Base-by-base conservation (phyloP, 108 stramenopile genomes). In the Skeletonema potamos region DNA sequence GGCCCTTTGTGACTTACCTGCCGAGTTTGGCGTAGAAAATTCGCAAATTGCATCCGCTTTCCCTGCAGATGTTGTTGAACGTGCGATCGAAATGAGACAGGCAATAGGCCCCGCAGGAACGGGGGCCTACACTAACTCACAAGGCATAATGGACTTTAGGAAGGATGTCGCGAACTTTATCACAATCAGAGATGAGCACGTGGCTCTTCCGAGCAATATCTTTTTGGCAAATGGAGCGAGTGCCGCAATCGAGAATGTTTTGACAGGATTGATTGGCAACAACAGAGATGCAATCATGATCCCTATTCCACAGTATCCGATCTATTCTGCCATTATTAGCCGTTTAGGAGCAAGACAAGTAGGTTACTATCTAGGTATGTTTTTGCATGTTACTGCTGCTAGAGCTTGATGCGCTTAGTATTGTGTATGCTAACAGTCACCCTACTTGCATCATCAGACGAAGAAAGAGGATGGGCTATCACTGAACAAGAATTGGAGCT, bases 271-370 rank as follows among this genome's bases (percentile, higher is more conserved):
- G 60, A 85, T 98, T 66, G 85, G 89, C n/a, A 82, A 79, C 54
- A 85, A 79, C 15, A 69, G 73, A 17, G 95, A 96, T 81, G 96
- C 90, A 0, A 72, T 98, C 39, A 87, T 98, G 84, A 92, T 95
- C 26, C 97, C 97, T 1, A 96, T 97, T 61, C 97, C 97, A 7
- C 97, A 98, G 73, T 98, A 98, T 77, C 97, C 97, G 1, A 92
- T 98, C 41, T 98, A 98, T 74, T 94, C 93, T 7, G 92, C 93
- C 10, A 70, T 89, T 51, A 82, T 88, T 58, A 79, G 92, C 33
- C 64, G 94, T 28, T 59, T 92, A 6, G 92, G 90, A 20, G 97
- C 93, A 6, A 62, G 79, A 8, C 89, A 96, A 63, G 92, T 93
- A 28, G 92, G 93, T 6, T 98, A 98, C 76, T 87, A 86, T 54